Evolutionary conservation across 2,329 filamentous ascomycete genomes (phyloP), one percentile per base, ranked within the genome.

Genomic region (Aspergillus hortae): DNA sequence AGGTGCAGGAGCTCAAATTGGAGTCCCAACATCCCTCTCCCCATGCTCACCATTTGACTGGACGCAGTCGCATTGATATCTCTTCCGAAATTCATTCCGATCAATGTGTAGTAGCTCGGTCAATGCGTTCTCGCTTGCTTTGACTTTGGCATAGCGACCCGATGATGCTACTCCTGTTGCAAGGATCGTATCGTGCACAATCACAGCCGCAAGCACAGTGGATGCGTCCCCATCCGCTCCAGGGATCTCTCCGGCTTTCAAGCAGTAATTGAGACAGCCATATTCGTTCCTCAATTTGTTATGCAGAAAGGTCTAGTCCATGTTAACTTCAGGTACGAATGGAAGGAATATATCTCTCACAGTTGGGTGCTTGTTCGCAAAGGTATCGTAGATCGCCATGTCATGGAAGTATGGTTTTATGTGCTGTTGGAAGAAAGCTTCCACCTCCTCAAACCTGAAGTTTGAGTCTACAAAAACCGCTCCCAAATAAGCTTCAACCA

Each of bases 401-500:
- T 96, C 87, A 47, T 81, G 77, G 67, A 97, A 97, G 73, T 85
- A 96, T 2, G 84, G 85, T 51, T 80, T 79, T 50, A 97, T 81
- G 57, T 92, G 84, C 12, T 63, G 67, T n/a, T 83, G 72, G 70
- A 96, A 96, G 73, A 99, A 97, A 0, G 67, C 66, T 56, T 88
- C 83, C 1, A 97, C 87, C 15, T 85, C 78, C 11, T 69, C 68
- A 69, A 87, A 96, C 64, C 94, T 75, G 72, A 92, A 97, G 43
- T 80, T 77, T 0, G 89, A 88, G 70, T 99, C 94, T 10, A 99
- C 88, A 67, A 97, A 97, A 19, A 96, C 79, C 17, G 92, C 92
- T 1, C 91, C 94, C 2, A 96, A 75, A 61, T 91, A 94, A 0
- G 92, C 84, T 76, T 99, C 94, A 3, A 97, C 78, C 35, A 96